Evolutionary conservation across 164 flowering plant genomes (phyloP), one percentile per base, ranked within the genome.

Genomic region (Annona cherimola): DNA sequence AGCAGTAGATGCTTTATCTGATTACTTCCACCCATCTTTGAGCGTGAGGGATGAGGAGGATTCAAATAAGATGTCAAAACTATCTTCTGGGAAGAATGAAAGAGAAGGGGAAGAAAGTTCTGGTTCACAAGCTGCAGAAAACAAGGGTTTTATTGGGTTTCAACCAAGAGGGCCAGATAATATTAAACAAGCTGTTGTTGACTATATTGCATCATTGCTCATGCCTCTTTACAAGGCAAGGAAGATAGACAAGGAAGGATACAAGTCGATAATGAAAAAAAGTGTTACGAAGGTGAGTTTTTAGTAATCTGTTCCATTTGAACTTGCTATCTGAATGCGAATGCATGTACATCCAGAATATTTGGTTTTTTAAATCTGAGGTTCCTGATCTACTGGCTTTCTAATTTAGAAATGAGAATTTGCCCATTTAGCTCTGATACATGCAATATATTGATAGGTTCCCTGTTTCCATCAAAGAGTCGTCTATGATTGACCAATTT

Each of bases 241-340:
- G 75, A 96, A 91, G 83, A 81, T 96, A 73, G 97, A 96, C 68
- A 93, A 81, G 80, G 99, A 91, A 11, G 94, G 94, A 35, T 96
- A 93, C 78, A 96, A 96, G 84, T 81, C 94, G 61, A 96, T 96
- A 69, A 88, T 96, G 97, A 96, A 89, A 86, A 96, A 93, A 83
- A 88, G 89, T 81, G 92, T 93, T 40, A 89, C 95, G 9, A 96
- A 96, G 96, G 99, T 90, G 42, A 50, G 39, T 45, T 76, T 20
- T 74, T 7, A 35, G 35, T 26, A 26, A 26, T 62, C 40, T 35
- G 20, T 39, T 7, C 42, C 7, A 26, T 7, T 9, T 35, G 14
- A 20, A 39, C 40, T 26, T 62, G 12, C 26, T 62, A 62, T 41
- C 40, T 50, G 14, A 12, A 9, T 16, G 14, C 14, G 57, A 11